Percentiles rank a stretch among this genome's conserved stretches.
Conservation (phyloP, 2,329 filamentous ascomycete species). For the Didymella segeticola region DNA sequence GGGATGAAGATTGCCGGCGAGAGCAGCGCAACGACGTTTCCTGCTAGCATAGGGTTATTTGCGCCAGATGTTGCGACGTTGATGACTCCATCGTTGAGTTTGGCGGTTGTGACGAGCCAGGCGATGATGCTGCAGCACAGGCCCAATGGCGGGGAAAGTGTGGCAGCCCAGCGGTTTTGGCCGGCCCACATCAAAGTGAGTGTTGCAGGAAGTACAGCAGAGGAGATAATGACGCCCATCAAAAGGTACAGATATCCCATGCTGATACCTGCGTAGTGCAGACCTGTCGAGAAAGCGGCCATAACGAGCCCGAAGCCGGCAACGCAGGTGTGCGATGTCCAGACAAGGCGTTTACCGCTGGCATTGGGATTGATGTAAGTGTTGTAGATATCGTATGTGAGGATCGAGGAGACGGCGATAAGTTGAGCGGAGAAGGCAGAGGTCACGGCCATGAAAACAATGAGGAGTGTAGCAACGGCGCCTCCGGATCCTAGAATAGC, state of each 20-base stretch:
- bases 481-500: conserved; percentile 43
- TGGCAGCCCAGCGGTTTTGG: conserved; percentile 78
- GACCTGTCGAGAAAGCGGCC: conserved; percentile 77
- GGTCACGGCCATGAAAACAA: conserved; percentile 59
- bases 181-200: conserved; percentile 81
- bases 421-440: conserved; percentile 54
- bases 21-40: conserved; percentile 82
- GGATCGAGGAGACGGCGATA: conserved; percentile 78
- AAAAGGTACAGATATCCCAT: conserved; percentile 90
- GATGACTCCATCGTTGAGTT: conserved; percentile 43
- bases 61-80: conserved; percentile 62
- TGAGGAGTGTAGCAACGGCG: conserved; percentile 43
- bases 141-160: conserved; percentile 71
- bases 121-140: conserved; percentile 69
- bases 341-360: conserved; percentile 76
- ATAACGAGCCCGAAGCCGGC: conserved; percentile 80
- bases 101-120: conserved; percentile 47
- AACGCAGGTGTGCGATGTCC: conserved; percentile 76
- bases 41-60: conserved; percentile 82
- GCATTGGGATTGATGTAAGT: conserved; percentile 83
- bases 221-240: conserved; percentile 90
- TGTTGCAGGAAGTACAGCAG: conserved; percentile 81
- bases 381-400: conserved; percentile 87
- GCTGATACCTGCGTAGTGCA: conserved; percentile 52
- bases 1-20: conserved; percentile 78